Percentiles rank a stretch among this genome's conserved stretches.
Evolutionary conservation across 495 filamentous ascomycete species (phyloP).

Genomic region (Parathielavia appendiculata): DNA sequence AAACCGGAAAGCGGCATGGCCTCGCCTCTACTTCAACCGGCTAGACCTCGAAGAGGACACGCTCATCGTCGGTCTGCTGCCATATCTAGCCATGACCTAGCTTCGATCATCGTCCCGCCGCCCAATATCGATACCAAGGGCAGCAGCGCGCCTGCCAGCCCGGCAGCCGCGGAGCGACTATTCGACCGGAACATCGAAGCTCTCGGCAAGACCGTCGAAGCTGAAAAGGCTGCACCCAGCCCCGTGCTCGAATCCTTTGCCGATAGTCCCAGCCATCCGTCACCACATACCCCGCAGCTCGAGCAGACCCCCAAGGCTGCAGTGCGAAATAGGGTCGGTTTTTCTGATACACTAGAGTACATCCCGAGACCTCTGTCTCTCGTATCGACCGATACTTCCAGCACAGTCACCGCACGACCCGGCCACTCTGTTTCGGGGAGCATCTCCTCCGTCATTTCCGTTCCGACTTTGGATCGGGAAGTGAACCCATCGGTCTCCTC

Average conservation of each 20-base stretch:
- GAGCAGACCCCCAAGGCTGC: constrained; percentile 35
- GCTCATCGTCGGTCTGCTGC: constrained; percentile 82
- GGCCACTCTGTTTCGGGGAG: constrained; percentile 60
- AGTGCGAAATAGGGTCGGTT: constrained; percentile 51
- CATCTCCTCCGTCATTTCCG: constrained; percentile 57
- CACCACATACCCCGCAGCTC: constrained; percentile 16
- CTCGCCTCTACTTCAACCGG: constrained; percentile 44
- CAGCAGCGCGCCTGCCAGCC: constrained; percentile 64
- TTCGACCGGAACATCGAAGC: constrained; percentile 38
- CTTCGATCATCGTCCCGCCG: constrained; percentile 61
- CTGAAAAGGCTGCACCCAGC: constrained; percentile 5
- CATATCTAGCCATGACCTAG: constrained; percentile 75
- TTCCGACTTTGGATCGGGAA: constrained; percentile 40
- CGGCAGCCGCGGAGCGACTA: constrained; percentile 45
- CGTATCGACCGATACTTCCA: constrained; percentile 69
- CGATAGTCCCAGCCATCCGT: not conserved
- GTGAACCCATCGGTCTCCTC: constrained; percentile 21
- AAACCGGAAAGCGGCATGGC: constrained; percentile 55
- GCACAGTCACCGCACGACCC: constrained; percentile 56
- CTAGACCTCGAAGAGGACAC: constrained; percentile 62
- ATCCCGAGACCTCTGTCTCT: constrained; percentile 69
- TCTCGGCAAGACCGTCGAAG: constrained; percentile 18
- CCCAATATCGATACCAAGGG: constrained; percentile 44
- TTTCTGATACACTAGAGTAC: constrained; percentile 58
- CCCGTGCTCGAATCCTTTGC: constrained; percentile 4